Percentiles rank a stretch among this genome's conserved stretches.
phyloP scores from a whole-genome alignment of 495 filamentous ascomycete species.

The Jackrogersella multiformis region DNA sequence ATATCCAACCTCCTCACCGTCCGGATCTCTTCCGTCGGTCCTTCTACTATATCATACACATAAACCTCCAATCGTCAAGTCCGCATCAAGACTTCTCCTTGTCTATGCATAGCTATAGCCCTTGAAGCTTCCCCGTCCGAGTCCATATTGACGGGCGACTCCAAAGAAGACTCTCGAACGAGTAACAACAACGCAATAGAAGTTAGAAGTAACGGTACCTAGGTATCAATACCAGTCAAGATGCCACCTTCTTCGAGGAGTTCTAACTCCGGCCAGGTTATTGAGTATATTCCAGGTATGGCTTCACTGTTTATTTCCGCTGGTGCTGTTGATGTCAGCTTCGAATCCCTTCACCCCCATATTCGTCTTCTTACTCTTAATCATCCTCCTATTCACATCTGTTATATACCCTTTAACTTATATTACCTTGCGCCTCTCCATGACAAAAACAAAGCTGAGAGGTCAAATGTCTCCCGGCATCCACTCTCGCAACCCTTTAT shows the following conservation, averaged over 20 bases:
- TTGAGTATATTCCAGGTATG: slow-evolving; percentile 68
- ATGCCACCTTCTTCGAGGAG: slow-evolving; percentile 57
- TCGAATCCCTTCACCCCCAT: slow-evolving; percentile 18
- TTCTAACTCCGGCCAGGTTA: slow-evolving; percentile 61
- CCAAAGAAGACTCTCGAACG: slow-evolving; percentile 11
- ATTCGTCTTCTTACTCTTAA: slow-evolving; percentile 26
- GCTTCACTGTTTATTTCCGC: not conserved
- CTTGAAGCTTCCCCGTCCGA: slow-evolving; percentile 28
- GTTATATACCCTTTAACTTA: slow-evolving; percentile 36
- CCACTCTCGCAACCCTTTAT: slow-evolving; percentile 42
- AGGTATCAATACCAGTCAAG: slow-evolving; percentile 26
- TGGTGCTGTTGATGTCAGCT: not conserved
- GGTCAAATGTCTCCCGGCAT: slow-evolving; percentile 27
- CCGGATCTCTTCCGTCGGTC: slow-evolving; percentile 7
- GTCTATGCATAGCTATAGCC: slow-evolving; percentile 33
- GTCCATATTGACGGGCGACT: slow-evolving; percentile 2
- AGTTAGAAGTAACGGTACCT: slow-evolving; percentile 14
- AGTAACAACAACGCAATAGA: not conserved
- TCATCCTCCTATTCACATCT: slow-evolving; percentile 33
- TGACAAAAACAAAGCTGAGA: slow-evolving; percentile 25
- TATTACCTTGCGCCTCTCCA: slow-evolving; percentile 8
- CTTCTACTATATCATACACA: slow-evolving; percentile 9
- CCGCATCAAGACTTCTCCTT: slow-evolving; percentile 17
- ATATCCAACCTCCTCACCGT: slow-evolving; percentile 5
- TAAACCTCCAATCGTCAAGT: slow-evolving; percentile 4